Conservation (phyloP, 2,329 filamentous ascomycete species). For the Botrytis fragariae region DNA sequence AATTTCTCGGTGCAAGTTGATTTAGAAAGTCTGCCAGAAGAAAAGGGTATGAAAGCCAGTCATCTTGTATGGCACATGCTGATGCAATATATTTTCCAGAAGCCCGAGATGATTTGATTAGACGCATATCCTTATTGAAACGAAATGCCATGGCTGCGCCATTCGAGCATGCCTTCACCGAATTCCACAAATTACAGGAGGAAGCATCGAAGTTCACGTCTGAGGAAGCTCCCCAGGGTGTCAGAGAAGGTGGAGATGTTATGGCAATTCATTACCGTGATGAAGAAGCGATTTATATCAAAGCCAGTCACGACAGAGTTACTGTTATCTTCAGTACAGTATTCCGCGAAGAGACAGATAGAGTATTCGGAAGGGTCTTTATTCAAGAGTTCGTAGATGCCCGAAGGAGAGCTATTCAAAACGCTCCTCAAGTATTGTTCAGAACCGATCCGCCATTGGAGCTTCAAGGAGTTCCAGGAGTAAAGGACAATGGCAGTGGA, state of each 20-base stretch:
- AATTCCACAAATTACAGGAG: constrained; percentile 82
- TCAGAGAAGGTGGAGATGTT: constrained; percentile 84
- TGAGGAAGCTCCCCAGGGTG: constrained; percentile 88
- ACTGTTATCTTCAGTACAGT: constrained; percentile 99
- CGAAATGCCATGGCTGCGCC: constrained; percentile 98
- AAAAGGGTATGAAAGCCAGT: constrained; percentile 57
- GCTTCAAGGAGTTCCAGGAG: constrained; percentile 80
- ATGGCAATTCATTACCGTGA: constrained; percentile 98
- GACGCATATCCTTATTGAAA: constrained; percentile 86
- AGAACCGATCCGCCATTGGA: constrained; percentile 91
- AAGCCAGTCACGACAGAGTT: constrained; percentile 94
- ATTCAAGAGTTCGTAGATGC: constrained; percentile 99
- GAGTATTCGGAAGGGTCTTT: constrained; percentile 97
- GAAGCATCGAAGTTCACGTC: constrained; percentile 90
- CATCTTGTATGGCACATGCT: constrained; percentile 13
- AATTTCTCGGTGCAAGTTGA: constrained; percentile 95
- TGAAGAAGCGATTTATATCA: constrained; percentile 98
- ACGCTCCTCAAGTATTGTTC: constrained; percentile 96
- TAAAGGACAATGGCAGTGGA: constrained; percentile 70
- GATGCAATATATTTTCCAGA: constrained; percentile 46
- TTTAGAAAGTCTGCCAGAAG: constrained; percentile 78
- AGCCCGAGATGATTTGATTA: constrained; percentile 79
- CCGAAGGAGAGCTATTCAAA: constrained; percentile 90
- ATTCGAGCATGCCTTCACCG: constrained; percentile 94
- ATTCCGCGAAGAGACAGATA: constrained; percentile 95